Percentiles rank a stretch among this genome's conserved stretches.
Conservation (phyloP, 2,329 filamentous ascomycete species). For the Metarhizium rileyi region DNA sequence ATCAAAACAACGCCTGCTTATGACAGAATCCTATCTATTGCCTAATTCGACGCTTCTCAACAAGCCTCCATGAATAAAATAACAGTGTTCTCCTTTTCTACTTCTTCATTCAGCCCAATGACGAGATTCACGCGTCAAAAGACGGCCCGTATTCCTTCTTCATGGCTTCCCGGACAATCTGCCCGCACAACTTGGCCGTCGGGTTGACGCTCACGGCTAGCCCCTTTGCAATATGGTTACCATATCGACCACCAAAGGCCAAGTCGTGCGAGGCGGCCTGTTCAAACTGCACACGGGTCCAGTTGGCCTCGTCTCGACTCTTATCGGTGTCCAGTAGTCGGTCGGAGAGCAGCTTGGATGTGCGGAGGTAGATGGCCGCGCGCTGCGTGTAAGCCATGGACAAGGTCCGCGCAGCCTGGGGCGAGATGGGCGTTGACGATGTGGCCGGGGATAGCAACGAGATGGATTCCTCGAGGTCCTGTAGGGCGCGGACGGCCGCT, state of each 20-base stretch:
- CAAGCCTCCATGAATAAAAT: slow-evolving; percentile 1
- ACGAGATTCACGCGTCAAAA: slow-evolving; percentile 24
- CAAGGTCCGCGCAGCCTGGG: slow-evolving; percentile 54
- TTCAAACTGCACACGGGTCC: slow-evolving; percentile 48
- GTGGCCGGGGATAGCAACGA: slow-evolving; percentile 44
- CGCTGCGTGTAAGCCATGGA: slow-evolving; percentile 64
- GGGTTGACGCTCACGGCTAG: slow-evolving; percentile 58
- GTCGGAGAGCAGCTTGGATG: slow-evolving; percentile 37
- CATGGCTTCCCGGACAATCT: slow-evolving; percentile 61
- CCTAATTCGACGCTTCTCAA: background rate
- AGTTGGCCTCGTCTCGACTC: slow-evolving; percentile 34
- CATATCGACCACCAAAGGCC: slow-evolving; percentile 53
- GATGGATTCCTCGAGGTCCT: slow-evolving; percentile 50
- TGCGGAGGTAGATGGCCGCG: slow-evolving; percentile 52
- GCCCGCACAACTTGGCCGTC: slow-evolving; percentile 58
- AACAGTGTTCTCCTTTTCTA: background rate
- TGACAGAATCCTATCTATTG: background rate
- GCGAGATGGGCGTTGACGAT: slow-evolving; percentile 45
- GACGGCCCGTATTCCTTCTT: slow-evolving; percentile 55
- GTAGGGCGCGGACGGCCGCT: slow-evolving; percentile 32
- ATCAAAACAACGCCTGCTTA: background rate
- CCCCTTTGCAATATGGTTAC: slow-evolving; percentile 54
- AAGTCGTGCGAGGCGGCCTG: slow-evolving; percentile 54
- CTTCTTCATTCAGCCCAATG: background rate
- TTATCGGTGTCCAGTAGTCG: slow-evolving; percentile 29